These are phyloP conservation scores for Polyporus tsugae DNA, from an alignment of 1,284 basidiomycete species.

Conservation along the genomic window DNA sequence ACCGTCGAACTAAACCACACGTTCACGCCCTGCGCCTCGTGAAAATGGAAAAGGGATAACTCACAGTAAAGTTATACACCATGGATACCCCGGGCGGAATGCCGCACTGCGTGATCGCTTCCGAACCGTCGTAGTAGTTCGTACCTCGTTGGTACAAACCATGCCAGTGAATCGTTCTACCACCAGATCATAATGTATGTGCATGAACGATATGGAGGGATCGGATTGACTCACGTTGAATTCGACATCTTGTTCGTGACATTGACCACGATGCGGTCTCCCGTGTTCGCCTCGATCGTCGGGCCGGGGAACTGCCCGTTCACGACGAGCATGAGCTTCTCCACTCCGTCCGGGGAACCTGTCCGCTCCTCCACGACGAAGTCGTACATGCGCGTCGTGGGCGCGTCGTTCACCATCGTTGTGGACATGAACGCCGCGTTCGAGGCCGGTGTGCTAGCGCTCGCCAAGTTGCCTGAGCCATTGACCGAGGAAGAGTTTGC, in stretches of 20 bases:
- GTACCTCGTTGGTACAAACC: constrained; percentile 48
- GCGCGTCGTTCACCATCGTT: constrained; percentile 41
- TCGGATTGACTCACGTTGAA: constrained; percentile 37
- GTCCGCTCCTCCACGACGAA: constrained; percentile 43
- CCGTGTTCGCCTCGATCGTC: constrained; percentile 56
- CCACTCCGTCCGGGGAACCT: constrained; percentile 48
- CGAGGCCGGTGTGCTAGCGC: constrained; percentile 30
- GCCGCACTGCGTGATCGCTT: constrained; percentile 58
- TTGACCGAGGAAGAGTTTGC: constrained; percentile 28
- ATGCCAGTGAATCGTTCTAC: constrained; percentile 53
- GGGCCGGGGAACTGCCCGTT: constrained; percentile 59
- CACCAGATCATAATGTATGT: not conserved
- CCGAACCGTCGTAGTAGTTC: constrained; percentile 54
- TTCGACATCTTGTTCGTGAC: constrained; percentile 50
- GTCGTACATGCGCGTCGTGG: constrained; percentile 44
- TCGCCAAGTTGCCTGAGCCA: constrained; percentile 13
- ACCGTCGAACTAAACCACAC: constrained; percentile 25
- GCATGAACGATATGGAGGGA: not conserved
- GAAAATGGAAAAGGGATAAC: too few relatives aligned
- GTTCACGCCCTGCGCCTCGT: too few relatives aligned
- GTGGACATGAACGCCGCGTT: constrained; percentile 39
- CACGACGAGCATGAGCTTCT: constrained; percentile 52
- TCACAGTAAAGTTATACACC: constrained; percentile 52
- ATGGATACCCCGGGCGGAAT: constrained; percentile 55
- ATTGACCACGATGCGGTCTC: constrained; percentile 51